Evolutionary conservation across 2,329 filamentous ascomycete genomes (phyloP).

Genomic region (Fusarium brachygibbosum): DNA sequence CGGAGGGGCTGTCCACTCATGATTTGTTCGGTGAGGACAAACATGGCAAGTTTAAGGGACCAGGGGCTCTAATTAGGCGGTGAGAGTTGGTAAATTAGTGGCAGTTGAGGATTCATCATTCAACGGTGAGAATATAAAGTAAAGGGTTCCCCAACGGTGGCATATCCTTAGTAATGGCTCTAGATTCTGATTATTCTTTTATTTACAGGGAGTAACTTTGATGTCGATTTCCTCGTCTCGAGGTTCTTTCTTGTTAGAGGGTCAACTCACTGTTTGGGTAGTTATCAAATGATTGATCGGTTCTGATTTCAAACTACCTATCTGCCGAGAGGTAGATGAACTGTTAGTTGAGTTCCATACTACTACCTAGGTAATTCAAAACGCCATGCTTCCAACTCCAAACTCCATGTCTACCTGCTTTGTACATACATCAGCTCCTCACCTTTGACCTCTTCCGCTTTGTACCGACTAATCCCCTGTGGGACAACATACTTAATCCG

Average conservation of each 20-base stretch:
- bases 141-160: not conserved
- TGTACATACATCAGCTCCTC: not conserved
- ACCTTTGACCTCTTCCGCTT: conserved; percentile 12
- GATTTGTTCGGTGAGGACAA: conserved; percentile 46
- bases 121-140: conserved; percentile 7
- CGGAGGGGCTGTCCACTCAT: conserved; percentile 19
- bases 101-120: conserved; percentile 5
- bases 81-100: conserved; percentile 28
- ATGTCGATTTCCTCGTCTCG: not conserved
- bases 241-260: conserved; percentile 4
- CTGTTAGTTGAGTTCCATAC: not conserved
- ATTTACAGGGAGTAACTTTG: not conserved
- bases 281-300: not conserved
- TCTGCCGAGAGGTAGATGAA: not conserved
- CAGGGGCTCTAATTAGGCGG: conserved; percentile 33
- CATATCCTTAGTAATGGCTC: not conserved
- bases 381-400: conserved; percentile 1
- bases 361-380: not conserved
- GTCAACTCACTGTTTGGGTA: not conserved
- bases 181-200: not conserved
- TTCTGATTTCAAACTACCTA: not conserved
- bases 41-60: conserved; percentile 31
- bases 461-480: conserved; percentile 36
- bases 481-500: conserved; percentile 32
- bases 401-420: not conserved